Conservation (phyloP, 495 filamentous ascomycete genomes). For the Penicillium taxi region DNA sequence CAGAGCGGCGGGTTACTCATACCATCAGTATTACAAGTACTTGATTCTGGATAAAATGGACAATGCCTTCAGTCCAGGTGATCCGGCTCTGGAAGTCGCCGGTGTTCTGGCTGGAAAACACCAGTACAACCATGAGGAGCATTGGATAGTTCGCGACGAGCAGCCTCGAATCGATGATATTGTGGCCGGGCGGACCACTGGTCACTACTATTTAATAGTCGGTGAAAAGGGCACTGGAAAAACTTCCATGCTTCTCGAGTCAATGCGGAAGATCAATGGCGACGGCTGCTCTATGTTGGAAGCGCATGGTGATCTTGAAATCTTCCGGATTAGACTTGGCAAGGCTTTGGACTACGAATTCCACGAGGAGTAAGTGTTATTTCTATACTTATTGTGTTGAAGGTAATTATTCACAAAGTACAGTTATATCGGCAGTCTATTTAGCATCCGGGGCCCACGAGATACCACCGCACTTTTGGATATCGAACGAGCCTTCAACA, state of each 20-base stretch:
- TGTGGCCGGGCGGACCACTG: slow-evolving; percentile 54
- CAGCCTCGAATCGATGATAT: slow-evolving; percentile 73
- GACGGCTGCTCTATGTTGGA: slow-evolving; percentile 88
- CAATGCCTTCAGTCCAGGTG: slow-evolving; percentile 85
- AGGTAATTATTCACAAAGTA: slow-evolving; percentile 22
- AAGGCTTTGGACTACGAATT: slow-evolving; percentile 95
- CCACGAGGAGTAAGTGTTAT: slow-evolving; percentile 46
- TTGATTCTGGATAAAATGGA: slow-evolving; percentile 83
- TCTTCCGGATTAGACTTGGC: slow-evolving; percentile 85
- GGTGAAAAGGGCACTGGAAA: slow-evolving; percentile 97
- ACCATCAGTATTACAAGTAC: slow-evolving; percentile 83
- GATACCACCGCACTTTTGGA: slow-evolving; percentile 87
- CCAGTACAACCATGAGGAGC: slow-evolving; percentile 48
- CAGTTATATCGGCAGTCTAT: slow-evolving; percentile 91
- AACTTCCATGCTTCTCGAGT: slow-evolving; percentile 87
- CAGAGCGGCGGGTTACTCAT: slow-evolving; percentile 71
- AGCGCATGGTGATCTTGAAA: slow-evolving; percentile 88
- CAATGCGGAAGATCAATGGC: slow-evolving; percentile 84
- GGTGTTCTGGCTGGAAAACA: slow-evolving; percentile 54
- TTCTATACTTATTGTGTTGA: background rate
- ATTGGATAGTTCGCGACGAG: slow-evolving; percentile 78
- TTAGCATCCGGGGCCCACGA: slow-evolving; percentile 85
- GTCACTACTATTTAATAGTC: slow-evolving; percentile 88
- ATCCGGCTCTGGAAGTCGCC: slow-evolving; percentile 84
- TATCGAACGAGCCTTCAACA: slow-evolving; percentile 94